Base-by-base conservation (phyloP, 441 rosid species). In the Daphne laureola region DNA sequence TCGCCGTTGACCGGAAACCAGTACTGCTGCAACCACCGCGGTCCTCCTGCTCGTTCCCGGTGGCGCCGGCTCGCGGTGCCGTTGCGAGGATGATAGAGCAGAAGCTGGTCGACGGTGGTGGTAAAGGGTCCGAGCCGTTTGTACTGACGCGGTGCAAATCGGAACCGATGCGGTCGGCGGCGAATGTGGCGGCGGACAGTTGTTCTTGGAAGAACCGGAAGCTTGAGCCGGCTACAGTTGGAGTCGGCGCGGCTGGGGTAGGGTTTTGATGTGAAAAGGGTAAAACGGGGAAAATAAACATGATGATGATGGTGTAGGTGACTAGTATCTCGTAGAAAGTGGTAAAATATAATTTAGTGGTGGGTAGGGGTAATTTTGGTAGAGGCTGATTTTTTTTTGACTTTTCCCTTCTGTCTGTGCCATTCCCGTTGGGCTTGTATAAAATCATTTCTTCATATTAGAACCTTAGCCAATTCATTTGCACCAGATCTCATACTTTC, bases 151-250 rank as follows among this genome's bases (percentile, higher is more conserved):
- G 98, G 49, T 91, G 98, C 73, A 91, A 86, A 76, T 91, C 98
- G 5, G 98, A 91, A 78, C 98, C 98, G 31, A 75, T 75, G 79
- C 79, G 78, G 53, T 65, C 87, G 8, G 70, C 86, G 12, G 64
- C 63, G 7, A 87, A 82, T 67, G 81, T 86, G 2, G 84, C 86
- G 3, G 74, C 84, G 0, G 96, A 84, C 54, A 73, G 81, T 60
- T 81, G 98, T 65, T 88, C 71, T 62, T 88, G 96, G 95, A 87
- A 87, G 72, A 91, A 86, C 31, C 68, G 93, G 76, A 88, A 91
- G 78, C 78, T 86, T 0, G 90, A 91, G 78, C 89, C 83, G 57
- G 77, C 82, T 35, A 61, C 75, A 0, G 62, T 85, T 11, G 86
- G 87, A 42, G 77, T 82, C 60, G 82, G 92, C 64, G 84, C 75